Conservation (phyloP, 2,329 filamentous ascomycete species). For the Fusarium guadeloupense region DNA sequence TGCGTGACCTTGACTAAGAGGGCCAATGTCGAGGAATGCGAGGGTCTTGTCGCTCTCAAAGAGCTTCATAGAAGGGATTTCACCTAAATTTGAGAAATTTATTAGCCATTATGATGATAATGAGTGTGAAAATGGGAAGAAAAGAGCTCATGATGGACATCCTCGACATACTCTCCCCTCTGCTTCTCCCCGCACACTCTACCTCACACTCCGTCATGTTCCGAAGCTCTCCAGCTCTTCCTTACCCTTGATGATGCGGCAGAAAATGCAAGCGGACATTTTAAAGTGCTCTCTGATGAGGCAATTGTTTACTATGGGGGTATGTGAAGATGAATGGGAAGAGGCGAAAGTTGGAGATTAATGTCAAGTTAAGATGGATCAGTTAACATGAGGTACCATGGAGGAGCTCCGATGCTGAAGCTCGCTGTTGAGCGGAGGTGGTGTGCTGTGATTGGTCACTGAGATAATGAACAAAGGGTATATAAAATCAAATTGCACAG, state of each 20-base stretch:
- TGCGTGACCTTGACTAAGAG: constrained; percentile 86
- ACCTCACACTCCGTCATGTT: background rate
- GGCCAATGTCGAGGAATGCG: constrained; percentile 96
- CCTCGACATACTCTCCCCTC: constrained; percentile 32
- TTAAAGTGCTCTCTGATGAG: background rate
- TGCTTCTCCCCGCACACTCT: background rate
- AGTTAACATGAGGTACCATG: background rate
- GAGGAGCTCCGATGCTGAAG: background rate
- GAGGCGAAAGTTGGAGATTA: background rate
- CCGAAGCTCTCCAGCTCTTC: constrained; percentile 2
- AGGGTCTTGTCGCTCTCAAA: constrained; percentile 93
- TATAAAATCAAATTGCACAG: constrained; percentile 28
- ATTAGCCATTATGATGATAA: constrained; percentile 9
- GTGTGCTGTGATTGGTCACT: background rate
- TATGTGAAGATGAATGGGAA: background rate
- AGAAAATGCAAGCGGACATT: constrained; percentile 81
- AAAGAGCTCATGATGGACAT: constrained; percentile 11
- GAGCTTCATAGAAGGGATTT: constrained; percentile 96
- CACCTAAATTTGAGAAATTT: constrained; percentile 64
- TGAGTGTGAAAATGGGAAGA: background rate
- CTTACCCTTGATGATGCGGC: constrained; percentile 93
- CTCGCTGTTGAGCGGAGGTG: constrained; percentile 10
- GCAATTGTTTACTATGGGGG: too few relatives aligned
- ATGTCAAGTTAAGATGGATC: background rate
- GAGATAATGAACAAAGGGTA: background rate